Percentiles rank a stretch among this genome's conserved stretches.
These are phyloP conservation scores for Cetraspora pellucida DNA, from an alignment of 192 early-diverging fungal genomes.

Conservation along the genomic window DNA sequence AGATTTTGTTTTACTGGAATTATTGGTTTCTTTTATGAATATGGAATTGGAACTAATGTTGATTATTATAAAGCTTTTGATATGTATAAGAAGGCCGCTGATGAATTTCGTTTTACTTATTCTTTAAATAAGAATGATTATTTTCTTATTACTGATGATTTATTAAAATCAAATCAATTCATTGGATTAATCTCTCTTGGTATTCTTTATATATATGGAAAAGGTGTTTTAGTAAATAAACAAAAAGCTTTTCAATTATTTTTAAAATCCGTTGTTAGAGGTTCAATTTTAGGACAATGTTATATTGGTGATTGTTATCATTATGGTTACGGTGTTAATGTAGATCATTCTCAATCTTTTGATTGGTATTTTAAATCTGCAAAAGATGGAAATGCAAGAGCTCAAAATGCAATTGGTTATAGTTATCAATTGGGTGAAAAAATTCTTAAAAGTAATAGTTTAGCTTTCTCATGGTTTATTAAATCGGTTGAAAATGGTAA, in stretches of 20 bases:
- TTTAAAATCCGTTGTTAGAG: slow-evolving; percentile 52
- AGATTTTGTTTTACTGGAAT: background rate
- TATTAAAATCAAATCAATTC: background rate
- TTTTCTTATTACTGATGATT: background rate
- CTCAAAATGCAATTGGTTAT: slow-evolving; percentile 69
- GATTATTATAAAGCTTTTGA: background rate
- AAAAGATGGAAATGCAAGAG: slow-evolving; percentile 56
- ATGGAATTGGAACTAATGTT: background rate
- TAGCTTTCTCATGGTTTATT: slow-evolving; percentile 65
- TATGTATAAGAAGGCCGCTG: background rate
- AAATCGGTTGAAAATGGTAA: slow-evolving; percentile 55
- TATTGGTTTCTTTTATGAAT: background rate
- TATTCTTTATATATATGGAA: background rate
- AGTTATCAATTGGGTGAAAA: slow-evolving; percentile 80
- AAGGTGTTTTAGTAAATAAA: background rate
- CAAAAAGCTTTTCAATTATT: background rate
- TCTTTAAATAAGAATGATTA: background rate
- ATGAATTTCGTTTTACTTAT: background rate
- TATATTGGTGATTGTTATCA: slow-evolving; percentile 63
- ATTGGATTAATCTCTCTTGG: background rate
- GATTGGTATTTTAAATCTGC: slow-evolving; percentile 67
- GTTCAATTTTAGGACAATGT: slow-evolving; percentile 56
- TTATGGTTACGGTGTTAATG: slow-evolving; percentile 57
- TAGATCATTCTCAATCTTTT: slow-evolving; percentile 51
- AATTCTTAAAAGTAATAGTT: slow-evolving; percentile 59